Base-by-base conservation (phyloP, 768 basidiomycete genomes). In the Lactarius akahatsu region DNA sequence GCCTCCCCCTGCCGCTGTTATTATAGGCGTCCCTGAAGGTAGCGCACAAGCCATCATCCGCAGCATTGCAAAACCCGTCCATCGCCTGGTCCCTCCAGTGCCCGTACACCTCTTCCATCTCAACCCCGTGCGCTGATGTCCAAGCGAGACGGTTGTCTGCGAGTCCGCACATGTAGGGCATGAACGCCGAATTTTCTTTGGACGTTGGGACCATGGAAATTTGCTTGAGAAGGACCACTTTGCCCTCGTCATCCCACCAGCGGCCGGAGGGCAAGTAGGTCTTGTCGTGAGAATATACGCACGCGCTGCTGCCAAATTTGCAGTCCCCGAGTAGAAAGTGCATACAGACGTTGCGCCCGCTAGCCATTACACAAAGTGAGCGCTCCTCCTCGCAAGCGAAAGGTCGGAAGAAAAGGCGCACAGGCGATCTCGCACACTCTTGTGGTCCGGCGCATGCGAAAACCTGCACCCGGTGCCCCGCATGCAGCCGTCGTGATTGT, bases 391-490 rank as follows among this genome's bases (percentile, higher is more conserved):
- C 34, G 4, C 18, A 18, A 55, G 23, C 6, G 9, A 5, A 3
- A 59, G 18, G 45, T 18, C 67, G 36, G 36, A 18, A 34, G 11
- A 7, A 45, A 36, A 3, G 7, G 77, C 84, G 65, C 65, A 86
- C 86, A 85, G 73, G 15, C 80, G 78, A 68, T 87, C 83, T 23
- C 85, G 77, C 16, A 84, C 78, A 66, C 85, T 86, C 72, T 81
- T 83, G 50, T 78, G 71, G 66, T 86, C 84, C 0, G 85, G 84
- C 0, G 83, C 81, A 71, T 87, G 85, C 23, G 80, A 83, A 73
- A 77, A 85, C 20, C 64, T 64, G 69, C 86, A 87, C 2, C 68
- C 63, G 9, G 23, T 59, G 0, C 84, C 82, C 3, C 78, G 75
- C 11, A 65, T 72, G 70, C 85, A 86, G 0, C 82, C 82, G 20